Percentiles rank a stretch among this genome's conserved stretches.
These are phyloP conservation scores for Ambrosia hybrid DNA, from an alignment of 140 eudicot species.

Conservation along the genomic window DNA sequence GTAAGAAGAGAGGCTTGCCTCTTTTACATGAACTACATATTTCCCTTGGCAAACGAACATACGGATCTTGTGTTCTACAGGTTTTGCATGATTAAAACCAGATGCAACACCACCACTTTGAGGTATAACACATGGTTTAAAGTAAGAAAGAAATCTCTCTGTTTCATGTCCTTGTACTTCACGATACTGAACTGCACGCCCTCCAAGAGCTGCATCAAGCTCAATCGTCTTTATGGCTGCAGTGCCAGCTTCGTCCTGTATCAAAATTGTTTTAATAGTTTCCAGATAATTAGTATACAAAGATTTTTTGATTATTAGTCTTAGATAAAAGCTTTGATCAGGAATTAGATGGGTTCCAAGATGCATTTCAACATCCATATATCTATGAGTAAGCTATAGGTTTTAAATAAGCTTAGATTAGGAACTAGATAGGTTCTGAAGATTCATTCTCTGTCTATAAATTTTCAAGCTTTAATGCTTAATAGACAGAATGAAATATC, in stretches of 20 bases:
- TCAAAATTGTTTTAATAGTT: not conserved
- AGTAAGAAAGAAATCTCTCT: constrained; percentile 90
- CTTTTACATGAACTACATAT: constrained; percentile 93
- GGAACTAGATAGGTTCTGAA: no score
- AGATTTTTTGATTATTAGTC: no score
- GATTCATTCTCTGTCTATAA: no score
- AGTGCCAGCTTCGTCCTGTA: constrained; percentile 96
- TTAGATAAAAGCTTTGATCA: no score
- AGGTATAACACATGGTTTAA: constrained; percentile 97
- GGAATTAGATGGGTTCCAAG: no score
- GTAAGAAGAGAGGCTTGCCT: constrained; percentile 24
- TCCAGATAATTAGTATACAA: no score
- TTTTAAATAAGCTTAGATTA: no score
- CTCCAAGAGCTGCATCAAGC: constrained; percentile 96
- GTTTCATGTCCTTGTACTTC: constrained; percentile 99
- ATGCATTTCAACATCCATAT: no score
- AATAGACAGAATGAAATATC: no score
- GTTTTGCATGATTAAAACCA: constrained; percentile 86
- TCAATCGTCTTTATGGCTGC: constrained; percentile 95
- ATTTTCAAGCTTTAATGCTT: no score
- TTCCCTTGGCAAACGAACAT: constrained; percentile 82
- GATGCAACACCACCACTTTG: constrained; percentile 93
- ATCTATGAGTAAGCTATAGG: no score
- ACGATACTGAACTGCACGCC: constrained; percentile 98
- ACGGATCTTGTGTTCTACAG: constrained; percentile 70